Percentiles rank a stretch among this genome's conserved stretches.
phyloP scores from a whole-genome alignment of 208 protist genomes.

The Leishmania aethiopica region DNA sequence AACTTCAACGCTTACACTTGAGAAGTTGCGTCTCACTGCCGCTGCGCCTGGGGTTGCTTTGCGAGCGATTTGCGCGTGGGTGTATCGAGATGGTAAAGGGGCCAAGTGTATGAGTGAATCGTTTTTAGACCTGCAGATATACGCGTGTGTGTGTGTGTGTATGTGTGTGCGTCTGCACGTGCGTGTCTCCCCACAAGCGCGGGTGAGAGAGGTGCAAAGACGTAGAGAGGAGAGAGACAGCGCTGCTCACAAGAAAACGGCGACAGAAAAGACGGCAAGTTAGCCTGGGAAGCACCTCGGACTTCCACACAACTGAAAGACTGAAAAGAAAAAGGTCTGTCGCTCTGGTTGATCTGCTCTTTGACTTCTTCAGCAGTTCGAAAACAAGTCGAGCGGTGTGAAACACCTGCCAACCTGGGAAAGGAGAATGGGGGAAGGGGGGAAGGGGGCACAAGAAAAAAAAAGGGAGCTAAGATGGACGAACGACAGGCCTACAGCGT shows the following conservation, averaged over 20 bases:
- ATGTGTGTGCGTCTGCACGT: slow-evolving; percentile 10
- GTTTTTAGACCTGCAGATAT: slow-evolving; percentile 4
- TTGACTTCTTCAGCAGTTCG: background rate
- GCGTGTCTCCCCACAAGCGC: background rate
- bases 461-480: background rate
- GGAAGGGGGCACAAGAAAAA: background rate
- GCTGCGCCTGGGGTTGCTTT: background rate
- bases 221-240: background rate
- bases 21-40: background rate
- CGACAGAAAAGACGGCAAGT: background rate
- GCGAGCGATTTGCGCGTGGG: background rate
- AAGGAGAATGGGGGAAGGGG: background rate
- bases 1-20: background rate
- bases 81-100: background rate
- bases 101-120: background rate
- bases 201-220: background rate
- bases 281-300: background rate
- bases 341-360: background rate
- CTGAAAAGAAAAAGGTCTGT: slow-evolving; percentile 4
- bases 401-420: background rate
- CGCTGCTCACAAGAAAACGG: background rate
- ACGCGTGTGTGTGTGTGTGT: slow-evolving; percentile 7
- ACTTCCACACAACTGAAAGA: background rate
- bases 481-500: background rate
- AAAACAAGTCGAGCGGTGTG: background rate